A percentile compares a stretch with the other conserved stretches of the same genome.
Conservation (phyloP, 148 eudicot species). For the Fagopyrum homotropicum region DNA sequence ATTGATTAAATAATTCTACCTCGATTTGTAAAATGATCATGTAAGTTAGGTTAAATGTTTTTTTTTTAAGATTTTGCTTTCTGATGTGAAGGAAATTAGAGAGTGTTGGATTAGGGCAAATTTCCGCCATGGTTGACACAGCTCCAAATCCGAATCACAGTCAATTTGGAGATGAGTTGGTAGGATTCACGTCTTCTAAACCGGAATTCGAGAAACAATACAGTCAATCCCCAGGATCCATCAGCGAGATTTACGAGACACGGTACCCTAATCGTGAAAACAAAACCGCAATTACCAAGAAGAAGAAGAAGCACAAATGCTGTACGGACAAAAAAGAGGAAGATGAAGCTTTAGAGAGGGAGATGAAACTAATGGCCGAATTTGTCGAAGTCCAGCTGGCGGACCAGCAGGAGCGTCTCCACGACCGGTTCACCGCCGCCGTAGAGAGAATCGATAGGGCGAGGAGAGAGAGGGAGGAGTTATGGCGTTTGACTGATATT, state of each 20-base stretch:
- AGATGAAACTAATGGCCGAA: not conserved
- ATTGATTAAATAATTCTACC: too few species aligned
- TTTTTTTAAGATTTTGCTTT: not conserved
- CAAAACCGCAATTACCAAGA: not conserved
- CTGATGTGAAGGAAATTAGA: not conserved
- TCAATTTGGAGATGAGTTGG: not conserved
- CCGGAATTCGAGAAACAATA: not conserved
- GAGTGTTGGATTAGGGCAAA: not conserved
- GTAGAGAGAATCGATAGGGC: not conserved
- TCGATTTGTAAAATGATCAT: too few species aligned
- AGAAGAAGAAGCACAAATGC: not conserved
- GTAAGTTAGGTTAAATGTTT: too few species aligned
- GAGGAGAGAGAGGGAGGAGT: slow-evolving; percentile 1
- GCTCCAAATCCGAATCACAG: not conserved
- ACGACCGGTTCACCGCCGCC: not conserved
- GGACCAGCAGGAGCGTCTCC: not conserved
- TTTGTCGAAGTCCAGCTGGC: not conserved
- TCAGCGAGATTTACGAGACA: not conserved
- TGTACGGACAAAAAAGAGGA: not conserved
- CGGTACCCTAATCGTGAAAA: not conserved
- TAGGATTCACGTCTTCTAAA: not conserved
- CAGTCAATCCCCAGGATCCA: slow-evolving; percentile 5
- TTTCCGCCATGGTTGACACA: not conserved
- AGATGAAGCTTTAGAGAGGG: not conserved
- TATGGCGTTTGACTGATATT: not conserved